Evolutionary conservation across 23 red algal genomes (phyloP).

Genomic region (Gracilaria gracilis): DNA sequence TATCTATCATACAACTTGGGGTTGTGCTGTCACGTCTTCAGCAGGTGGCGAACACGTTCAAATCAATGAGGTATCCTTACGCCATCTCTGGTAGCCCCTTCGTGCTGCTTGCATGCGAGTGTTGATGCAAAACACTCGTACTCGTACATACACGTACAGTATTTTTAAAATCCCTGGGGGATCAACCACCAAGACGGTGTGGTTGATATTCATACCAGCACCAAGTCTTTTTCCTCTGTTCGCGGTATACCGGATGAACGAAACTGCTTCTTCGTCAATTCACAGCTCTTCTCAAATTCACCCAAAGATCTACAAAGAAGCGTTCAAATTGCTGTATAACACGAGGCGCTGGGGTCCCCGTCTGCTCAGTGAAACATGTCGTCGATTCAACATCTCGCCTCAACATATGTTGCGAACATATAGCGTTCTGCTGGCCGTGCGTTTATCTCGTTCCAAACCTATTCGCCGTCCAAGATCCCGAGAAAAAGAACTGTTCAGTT

Average conservation of each 20-base stretch:
- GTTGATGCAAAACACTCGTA: no score
- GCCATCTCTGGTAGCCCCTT: no score
- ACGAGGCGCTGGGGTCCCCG: slow-evolving; percentile 11
- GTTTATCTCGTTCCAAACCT: neutral
- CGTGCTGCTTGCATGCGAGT: no score
- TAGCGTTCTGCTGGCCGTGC: neutral
- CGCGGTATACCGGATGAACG: neutral
- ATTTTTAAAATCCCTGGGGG: no score
- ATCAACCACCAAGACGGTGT: no score
- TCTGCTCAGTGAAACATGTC: neutral
- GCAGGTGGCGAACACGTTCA: no score
- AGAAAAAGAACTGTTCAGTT: neutral
- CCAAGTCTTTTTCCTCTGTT: no score
- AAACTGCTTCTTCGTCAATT: neutral
- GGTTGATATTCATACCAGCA: no score
- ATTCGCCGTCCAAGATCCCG: neutral
- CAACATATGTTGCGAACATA: neutral
- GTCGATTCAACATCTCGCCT: neutral
- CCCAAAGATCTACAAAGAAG: neutral
- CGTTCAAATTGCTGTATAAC: neutral
- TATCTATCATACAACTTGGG: no score
- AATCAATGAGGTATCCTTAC: no score
- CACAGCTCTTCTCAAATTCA: neutral
- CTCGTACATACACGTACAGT: no score
- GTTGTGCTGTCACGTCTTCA: no score